These are phyloP conservation scores for Scenedesmus sp. DNA, from an alignment of 163 green algal species.

Conservation along the genomic window DNA sequence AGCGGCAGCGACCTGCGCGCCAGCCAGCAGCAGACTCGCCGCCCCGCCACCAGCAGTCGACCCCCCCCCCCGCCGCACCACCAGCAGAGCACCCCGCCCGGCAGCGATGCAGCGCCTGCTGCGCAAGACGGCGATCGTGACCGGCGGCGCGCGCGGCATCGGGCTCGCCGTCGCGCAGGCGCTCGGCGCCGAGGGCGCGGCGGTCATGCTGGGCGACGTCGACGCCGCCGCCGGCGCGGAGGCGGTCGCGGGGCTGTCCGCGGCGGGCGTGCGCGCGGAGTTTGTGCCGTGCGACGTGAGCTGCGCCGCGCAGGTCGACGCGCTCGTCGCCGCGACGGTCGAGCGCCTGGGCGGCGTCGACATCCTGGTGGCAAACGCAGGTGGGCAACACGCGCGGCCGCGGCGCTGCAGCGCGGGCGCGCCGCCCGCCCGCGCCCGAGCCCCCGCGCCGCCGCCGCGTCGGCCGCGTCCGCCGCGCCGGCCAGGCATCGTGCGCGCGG, in stretches of 20 bases:
- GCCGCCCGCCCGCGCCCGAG: neutral
- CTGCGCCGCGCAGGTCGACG: conserved; percentile 61
- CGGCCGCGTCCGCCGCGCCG: neutral
- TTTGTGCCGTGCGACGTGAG: conserved; percentile 69
- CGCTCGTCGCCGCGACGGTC: conserved; percentile 56
- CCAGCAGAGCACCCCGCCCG: conserved; percentile 1
- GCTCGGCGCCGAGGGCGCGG: conserved; percentile 52
- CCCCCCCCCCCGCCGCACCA: too few species aligned
- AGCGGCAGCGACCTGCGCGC: neutral
- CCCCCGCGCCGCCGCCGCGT: conserved; percentile 51
- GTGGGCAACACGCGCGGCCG: neutral
- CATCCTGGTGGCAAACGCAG: conserved; percentile 69
- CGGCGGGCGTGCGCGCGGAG: conserved; percentile 52
- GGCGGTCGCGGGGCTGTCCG: conserved; percentile 54
- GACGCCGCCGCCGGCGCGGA: conserved; percentile 56
- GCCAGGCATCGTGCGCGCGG: conserved; percentile 80
- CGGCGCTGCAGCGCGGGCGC: neutral
- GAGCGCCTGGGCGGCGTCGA: conserved; percentile 66
- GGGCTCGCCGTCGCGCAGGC: conserved; percentile 57
- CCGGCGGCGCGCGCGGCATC: conserved; percentile 63
- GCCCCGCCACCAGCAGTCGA: too few species aligned
- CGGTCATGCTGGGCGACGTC: conserved; percentile 80
- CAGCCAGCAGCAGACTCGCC: neutral
- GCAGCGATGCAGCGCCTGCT: conserved; percentile 22
- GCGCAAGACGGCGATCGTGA: conserved; percentile 57